A percentile compares a stretch with the other conserved stretches of the same genome.
phyloP scores from a whole-genome alignment of 768 basidiomycete species.

The Ephemerocybe angulata region DNA sequence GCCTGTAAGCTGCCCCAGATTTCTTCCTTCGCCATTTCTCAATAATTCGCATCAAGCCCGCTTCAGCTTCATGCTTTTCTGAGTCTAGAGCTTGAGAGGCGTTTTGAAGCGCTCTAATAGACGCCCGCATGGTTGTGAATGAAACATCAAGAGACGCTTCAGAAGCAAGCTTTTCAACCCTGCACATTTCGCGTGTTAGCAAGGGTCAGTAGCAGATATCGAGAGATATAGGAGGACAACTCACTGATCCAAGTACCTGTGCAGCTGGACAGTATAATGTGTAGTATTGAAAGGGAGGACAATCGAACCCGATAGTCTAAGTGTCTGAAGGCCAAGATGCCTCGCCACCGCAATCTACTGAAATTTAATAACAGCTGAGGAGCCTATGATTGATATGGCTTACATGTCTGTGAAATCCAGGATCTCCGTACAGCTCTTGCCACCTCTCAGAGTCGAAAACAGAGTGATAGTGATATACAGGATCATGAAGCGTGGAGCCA shows the following conservation, averaged over 20 bases:
- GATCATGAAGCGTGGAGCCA: constrained; percentile 42
- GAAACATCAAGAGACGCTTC: constrained; percentile 20
- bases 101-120: constrained; percentile 42
- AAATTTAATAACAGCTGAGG: neutral
- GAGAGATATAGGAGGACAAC: constrained; percentile 9
- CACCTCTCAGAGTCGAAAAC: constrained; percentile 71
- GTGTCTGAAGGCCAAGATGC: constrained; percentile 57
- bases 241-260: constrained; percentile 55
- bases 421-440: constrained; percentile 75
- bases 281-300: constrained; percentile 72
- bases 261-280: constrained; percentile 61
- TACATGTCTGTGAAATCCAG: constrained; percentile 71
- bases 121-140: constrained; percentile 41
- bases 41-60: constrained; percentile 43
- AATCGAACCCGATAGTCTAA: constrained; percentile 57
- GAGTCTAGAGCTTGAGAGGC: constrained; percentile 53
- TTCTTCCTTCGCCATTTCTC: constrained; percentile 8
- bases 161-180: constrained; percentile 45
- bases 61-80: constrained; percentile 52
- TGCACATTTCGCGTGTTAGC: too few species aligned
- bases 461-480: constrained; percentile 74
- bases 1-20: too few species aligned
- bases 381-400: too few species aligned
- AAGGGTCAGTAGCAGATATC: neutral
- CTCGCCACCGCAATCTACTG: constrained; percentile 59